These are phyloP conservation scores for Physcomitrellopsis africana DNA, from an alignment of 225 moss, liverwort and hornwort genomes.

Conservation along the genomic window DNA sequence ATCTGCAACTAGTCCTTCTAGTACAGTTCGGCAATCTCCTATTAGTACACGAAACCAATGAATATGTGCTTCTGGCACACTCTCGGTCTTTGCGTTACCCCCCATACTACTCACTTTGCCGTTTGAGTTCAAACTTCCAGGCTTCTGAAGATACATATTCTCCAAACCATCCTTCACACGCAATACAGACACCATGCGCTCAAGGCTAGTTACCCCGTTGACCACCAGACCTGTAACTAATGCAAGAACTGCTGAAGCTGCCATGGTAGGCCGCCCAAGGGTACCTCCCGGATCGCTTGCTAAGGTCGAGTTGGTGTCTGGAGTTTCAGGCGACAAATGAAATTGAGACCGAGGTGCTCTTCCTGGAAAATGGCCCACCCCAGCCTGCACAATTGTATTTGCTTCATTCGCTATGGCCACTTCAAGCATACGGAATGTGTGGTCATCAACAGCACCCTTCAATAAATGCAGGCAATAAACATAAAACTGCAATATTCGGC, in stretches of 20 bases:
- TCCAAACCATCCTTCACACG: constrained; percentile 84
- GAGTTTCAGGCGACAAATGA: constrained; percentile 80
- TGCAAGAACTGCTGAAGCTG: constrained; percentile 81
- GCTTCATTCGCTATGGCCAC: constrained; percentile 89
- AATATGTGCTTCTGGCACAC: constrained; percentile 82
- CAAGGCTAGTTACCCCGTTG: constrained; percentile 80
- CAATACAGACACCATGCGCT: constrained; percentile 87
- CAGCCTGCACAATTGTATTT: constrained; percentile 57
- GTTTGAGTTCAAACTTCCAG: constrained; percentile 62
- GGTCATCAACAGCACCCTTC: constrained; percentile 84
- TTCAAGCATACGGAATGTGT: constrained; percentile 90
- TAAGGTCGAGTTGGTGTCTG: constrained; percentile 68
- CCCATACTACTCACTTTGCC: constrained; percentile 72
- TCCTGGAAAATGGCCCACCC: constrained; percentile 73
- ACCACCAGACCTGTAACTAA: constrained; percentile 80
- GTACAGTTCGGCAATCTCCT: constrained; percentile 85
- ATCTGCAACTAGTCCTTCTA: constrained; percentile 86
- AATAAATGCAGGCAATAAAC: constrained; percentile 85
- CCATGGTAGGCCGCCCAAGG: constrained; percentile 69
- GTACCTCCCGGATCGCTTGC: constrained; percentile 66
- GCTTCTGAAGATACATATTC: constrained; percentile 71
- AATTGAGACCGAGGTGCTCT: constrained; percentile 81
- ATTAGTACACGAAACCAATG: constrained; percentile 93
- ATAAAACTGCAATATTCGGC: constrained; percentile 88
- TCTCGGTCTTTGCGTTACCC: constrained; percentile 67